Percentiles rank a stretch among this genome's conserved stretches.
Conservation (phyloP, 2,329 filamentous ascomycete species). For the Penicillium hesseltinei region DNA sequence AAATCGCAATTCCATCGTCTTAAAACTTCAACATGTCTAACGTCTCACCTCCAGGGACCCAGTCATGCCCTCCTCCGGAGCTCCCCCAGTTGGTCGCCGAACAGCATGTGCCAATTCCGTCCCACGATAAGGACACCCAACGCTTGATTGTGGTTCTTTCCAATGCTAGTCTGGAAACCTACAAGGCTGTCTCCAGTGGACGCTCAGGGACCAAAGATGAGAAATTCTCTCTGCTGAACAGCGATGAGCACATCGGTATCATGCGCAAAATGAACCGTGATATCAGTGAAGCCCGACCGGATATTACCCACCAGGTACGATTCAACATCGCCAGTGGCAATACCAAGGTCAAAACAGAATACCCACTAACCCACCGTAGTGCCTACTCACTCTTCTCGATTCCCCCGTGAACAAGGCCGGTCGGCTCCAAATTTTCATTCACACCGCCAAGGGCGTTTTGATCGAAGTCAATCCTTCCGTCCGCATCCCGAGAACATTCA, state of each 20-base stretch:
- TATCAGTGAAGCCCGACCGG: constrained; percentile 94
- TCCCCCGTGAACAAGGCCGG: constrained; percentile 99
- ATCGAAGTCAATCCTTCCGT: constrained; percentile 99
- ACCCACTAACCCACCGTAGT: constrained; percentile 55
- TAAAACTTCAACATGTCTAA: constrained; percentile 29
- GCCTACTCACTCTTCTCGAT: constrained; percentile 91
- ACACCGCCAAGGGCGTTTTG: constrained; percentile 93
- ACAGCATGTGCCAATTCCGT: constrained; percentile 79
- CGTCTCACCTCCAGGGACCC: constrained; percentile 64
- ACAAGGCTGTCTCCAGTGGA: constrained; percentile 79
- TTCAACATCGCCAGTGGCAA: constrained; percentile 11
- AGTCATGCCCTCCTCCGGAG: constrained; percentile 88
- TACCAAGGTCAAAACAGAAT: neutral
- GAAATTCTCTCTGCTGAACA: constrained; percentile 97
- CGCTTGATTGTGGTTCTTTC: constrained; percentile 93
- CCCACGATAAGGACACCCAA: constrained; percentile 85
- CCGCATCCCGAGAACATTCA: constrained; percentile 96
- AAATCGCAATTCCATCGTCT: neutral
- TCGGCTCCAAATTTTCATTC: constrained; percentile 96
- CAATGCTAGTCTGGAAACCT: constrained; percentile 96
- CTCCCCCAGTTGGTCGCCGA: constrained; percentile 91
- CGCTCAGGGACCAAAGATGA: constrained; percentile 69
- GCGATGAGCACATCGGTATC: constrained; percentile 97
- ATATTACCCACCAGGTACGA: constrained; percentile 96
- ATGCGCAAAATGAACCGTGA: constrained; percentile 99